Evolutionary conservation across 2,329 filamentous ascomycete genomes (phyloP), one percentile per base, ranked within the genome.

Genomic region (Madurella fahalii): DNA sequence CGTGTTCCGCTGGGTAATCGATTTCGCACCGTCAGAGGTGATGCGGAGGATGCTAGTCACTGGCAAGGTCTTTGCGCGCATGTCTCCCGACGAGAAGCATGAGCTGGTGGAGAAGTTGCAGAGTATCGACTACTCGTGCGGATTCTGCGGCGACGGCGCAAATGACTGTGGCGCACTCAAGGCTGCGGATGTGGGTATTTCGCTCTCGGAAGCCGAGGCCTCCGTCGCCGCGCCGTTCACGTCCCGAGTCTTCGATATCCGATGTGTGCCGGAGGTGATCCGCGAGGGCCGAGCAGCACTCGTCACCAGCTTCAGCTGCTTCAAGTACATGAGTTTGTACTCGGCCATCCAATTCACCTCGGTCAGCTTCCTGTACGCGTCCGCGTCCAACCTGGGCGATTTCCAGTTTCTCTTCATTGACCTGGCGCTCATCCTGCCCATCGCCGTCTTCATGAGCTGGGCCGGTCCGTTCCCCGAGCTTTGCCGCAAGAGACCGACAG

Each of bases 371-470:
- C 80, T 99, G 15, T 99, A 99, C 71, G 89, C 91, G 7, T 91
- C 86, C 8, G 95, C 89, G 11, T 95, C 90, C 9, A 99, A 99
- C 68, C 77, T 99, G 5, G 95, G 94, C 47, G 94, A 99, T 70
- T 97, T 99, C 68, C 94, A 97, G 77, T 99, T 96, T 69, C 79
- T 99, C 4, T 97, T 93, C 71, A 97, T 99, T 66, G 94, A 99
- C 65, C 78, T 99, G 13, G 77, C 87, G 3, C 83, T 99, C 53
- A 99, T 99, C 66, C 77, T 99, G 2, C 94, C 94, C 4, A 95
- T 99, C 64, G 94, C 94, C 20, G 90, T 99, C 56, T 97, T 97
- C 70, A 99, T 99, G 94, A 92, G 94, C 62, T 97, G 95, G 94
- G 90, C 89, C 20, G 91, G 89, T 5, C 88, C 95, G 1, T 90